Evolutionary conservation across 192 early-diverging fungal species (phyloP), one percentile per base, ranked within the genome.

Genomic region (Entrophospora sp.): DNA sequence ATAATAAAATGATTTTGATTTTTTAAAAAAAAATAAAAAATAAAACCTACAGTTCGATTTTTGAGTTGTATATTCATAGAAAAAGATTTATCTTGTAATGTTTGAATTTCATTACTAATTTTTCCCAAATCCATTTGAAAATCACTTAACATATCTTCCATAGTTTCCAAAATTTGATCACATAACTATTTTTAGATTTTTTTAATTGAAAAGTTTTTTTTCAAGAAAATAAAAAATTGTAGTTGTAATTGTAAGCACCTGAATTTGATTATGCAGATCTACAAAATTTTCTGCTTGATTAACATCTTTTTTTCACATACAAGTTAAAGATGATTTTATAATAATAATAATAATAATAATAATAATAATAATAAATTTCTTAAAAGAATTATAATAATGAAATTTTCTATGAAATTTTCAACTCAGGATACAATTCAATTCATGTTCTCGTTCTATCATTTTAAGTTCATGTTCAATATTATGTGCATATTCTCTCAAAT

Each of bases 71-170:
- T 77, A 68, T 81, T 91, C 88, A 96, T 91, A 5, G 79, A 72
- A 20, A 86, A 75, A 1, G 89, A 92, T 57, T 91, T 81, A 51
- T 86, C 84, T 70, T 98, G 94, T 45, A 98, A 72, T 10, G 77
- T 86, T 66, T 87, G 82, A 53, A 98, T 98, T 62, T 96, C 94
- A 35, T 78, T 78, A 64, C 87, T 91, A 34, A 98, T 92, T 35
- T 84, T 86, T 24, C 92, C 92, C 18, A 98, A 79, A 69, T 92
- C 90, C 40, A 79, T 81, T 60, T 97, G 91, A 69, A 95, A 97
- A 34, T 85, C 89, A 37, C 76, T 84, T 40, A 98, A 77, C 20
- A 94, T 74, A 31, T 77, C 75, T 61, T 96, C 93, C 92, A 98
- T 96, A 30, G 81, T 82, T 20, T 74, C 85, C 32, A 98, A 76